Conservation (phyloP, 2,329 filamentous ascomycete genomes). For the Truncatella angustata region DNA sequence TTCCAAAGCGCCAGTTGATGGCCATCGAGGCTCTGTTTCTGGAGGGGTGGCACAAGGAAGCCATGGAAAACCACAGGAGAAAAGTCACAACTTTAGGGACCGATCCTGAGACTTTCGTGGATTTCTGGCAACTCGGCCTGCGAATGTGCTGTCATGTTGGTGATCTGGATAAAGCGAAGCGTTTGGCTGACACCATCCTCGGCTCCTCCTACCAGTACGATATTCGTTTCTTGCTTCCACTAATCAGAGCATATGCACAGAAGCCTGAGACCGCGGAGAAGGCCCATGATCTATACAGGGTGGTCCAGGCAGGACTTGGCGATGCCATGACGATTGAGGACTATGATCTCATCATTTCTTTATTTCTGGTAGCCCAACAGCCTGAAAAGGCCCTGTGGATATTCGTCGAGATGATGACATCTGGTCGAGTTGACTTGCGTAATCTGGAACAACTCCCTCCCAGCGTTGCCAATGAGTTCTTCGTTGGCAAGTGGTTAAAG, state of each 20-base stretch:
- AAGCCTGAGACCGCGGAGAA: slow-evolving; percentile 46
- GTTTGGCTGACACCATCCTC: slow-evolving; percentile 54
- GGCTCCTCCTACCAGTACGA: slow-evolving; percentile 42
- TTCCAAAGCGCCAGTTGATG: slow-evolving; percentile 58
- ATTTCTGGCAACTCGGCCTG: slow-evolving; percentile 65
- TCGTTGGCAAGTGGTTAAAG: slow-evolving; percentile 87
- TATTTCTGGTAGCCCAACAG: slow-evolving; percentile 66
- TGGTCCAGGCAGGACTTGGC: slow-evolving; percentile 60
- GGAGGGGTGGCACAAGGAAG: slow-evolving; percentile 57
- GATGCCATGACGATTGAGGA: slow-evolving; percentile 65
- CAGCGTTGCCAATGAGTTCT: slow-evolving; percentile 68
- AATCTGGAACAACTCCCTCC: slow-evolving; percentile 42
- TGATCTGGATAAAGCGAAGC: slow-evolving; percentile 57
- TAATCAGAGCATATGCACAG: slow-evolving; percentile 67
- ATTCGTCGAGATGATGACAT: slow-evolving; percentile 88
- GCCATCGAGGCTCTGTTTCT: slow-evolving; percentile 69
- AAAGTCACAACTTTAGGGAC: slow-evolving; percentile 52
- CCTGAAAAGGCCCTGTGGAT: slow-evolving; percentile 68
- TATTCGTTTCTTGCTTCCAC: slow-evolving; percentile 58
- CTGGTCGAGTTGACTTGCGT: slow-evolving; percentile 49
- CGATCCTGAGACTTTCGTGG: slow-evolving; percentile 43
- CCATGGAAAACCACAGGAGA: slow-evolving; percentile 63
- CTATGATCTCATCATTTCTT: slow-evolving; percentile 72
- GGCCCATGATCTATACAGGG: slow-evolving; percentile 68
- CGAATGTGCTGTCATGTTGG: slow-evolving; percentile 60